phyloP scores from a whole-genome alignment of 805 yeast genomes.

The Candida maesae region DNA sequence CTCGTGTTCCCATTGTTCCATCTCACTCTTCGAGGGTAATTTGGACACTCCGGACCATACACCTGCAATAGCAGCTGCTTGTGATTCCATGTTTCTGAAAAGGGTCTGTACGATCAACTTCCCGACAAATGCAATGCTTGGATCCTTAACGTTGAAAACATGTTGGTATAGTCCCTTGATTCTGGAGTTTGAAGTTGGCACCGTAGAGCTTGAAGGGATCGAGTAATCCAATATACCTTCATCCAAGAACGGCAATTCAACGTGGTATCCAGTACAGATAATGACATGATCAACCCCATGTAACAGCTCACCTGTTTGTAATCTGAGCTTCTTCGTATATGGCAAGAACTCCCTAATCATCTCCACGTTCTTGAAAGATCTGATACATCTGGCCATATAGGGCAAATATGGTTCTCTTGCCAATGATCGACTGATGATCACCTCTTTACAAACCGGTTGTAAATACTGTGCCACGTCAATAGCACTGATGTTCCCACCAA shows the following conservation, averaged over 20 bases:
- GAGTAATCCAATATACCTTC: slow-evolving; percentile 23
- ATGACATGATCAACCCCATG: slow-evolving; percentile 35
- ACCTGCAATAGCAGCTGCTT: slow-evolving; percentile 56
- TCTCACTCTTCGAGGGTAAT: slow-evolving; percentile 40
- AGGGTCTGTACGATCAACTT: slow-evolving; percentile 37
- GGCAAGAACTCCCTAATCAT: slow-evolving; percentile 28
- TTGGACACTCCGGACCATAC: slow-evolving; percentile 42
- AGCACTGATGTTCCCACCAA: slow-evolving; percentile 44
- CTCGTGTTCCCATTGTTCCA: slow-evolving; percentile 32
- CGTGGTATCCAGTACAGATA: slow-evolving; percentile 43
- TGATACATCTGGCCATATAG: slow-evolving; percentile 31
- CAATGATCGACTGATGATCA: slow-evolving; percentile 72
- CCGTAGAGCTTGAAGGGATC: slow-evolving; percentile 20
- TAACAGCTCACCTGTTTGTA: slow-evolving; percentile 33
- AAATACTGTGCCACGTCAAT: slow-evolving; percentile 45
- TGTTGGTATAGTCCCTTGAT: slow-evolving; percentile 43
- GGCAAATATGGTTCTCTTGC: slow-evolving; percentile 49
- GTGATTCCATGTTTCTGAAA: slow-evolving; percentile 47
- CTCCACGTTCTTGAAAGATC: slow-evolving; percentile 26
- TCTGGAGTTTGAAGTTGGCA: slow-evolving; percentile 29
- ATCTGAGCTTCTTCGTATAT: slow-evolving; percentile 26
- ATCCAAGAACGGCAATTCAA: slow-evolving; percentile 36
- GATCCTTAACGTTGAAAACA: slow-evolving; percentile 42
- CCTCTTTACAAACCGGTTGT: slow-evolving; percentile 32
- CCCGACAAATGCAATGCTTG: slow-evolving; percentile 44